Base-by-base conservation (phyloP, 768 basidiomycete genomes). In the Termitomyces sp. region DNA sequence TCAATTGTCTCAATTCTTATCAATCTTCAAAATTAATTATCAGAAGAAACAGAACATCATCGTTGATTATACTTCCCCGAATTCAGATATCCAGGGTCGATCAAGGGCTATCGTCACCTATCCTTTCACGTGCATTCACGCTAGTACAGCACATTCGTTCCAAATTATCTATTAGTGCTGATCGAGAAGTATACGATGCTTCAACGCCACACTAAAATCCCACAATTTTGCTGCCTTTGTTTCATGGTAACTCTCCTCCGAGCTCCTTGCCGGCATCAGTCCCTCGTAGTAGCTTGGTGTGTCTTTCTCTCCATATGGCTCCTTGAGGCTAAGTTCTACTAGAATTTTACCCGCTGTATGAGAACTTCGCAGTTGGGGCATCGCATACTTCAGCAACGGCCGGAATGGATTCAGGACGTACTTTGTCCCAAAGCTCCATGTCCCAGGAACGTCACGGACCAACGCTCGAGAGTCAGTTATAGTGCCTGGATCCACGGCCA, bases 381-480 rank as follows among this genome's bases (percentile, higher is more conserved):
- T 49, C 14, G 21, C 40, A 40, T 42, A 40, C 27, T 47, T 48
- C 23, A 53, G 35, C 23, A 59, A 5, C 11, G 51, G 51, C 14
- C 25, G 40, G 2, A 56, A 45, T 2, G 50, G 51, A 37, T 56
- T 53, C 9, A 56, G 37, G 32, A 59, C 14, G 21, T 59, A 56
- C 28, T 52, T 56, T 41, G 56, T 56, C 14, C 32, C 32, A 25
- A 43, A 37, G 2, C 28, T 23, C 55, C 51, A 59, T 19, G 41
- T 17, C n/a, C 12, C 25, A 19, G 59, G 55, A 21, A 42, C 50
- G 17, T 46, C 51, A 14, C 23, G 39, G n/a, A 4, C 40, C 39
- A 50, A 43, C 19, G 51, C 51, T n/a, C 51, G 44, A 19, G 59
- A 59, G 27, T 59, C 55, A 7, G 50, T 40, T 7, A 49, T 39